phyloP scores from a whole-genome alignment of 768 basidiomycete genomes.

The Gloeophyllum trabeum region DNA sequence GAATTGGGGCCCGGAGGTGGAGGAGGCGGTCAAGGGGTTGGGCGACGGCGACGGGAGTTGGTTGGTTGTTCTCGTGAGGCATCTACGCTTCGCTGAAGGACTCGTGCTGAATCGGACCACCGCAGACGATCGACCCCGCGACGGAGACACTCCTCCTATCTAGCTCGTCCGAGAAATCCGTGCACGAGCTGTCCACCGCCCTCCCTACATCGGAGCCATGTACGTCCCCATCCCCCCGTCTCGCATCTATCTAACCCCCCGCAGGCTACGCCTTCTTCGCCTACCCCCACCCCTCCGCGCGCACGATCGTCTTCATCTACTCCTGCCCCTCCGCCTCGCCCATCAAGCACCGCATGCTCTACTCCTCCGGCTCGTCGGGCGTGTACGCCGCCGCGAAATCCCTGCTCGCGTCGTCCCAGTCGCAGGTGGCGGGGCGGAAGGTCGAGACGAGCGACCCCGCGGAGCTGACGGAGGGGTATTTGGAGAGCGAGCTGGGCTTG shows the following conservation, averaged over 20 bases:
- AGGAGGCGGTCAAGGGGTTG: conserved; percentile 52
- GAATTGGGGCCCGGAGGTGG: conserved; percentile 54
- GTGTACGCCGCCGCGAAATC: conserved; percentile 47
- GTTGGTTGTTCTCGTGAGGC: conserved; percentile 58
- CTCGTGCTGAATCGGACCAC: background rate
- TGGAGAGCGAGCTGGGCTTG: conserved; percentile 47
- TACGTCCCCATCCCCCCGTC: conserved; percentile 12
- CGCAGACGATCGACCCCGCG: conserved; percentile 54
- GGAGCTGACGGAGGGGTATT: conserved; percentile 56
- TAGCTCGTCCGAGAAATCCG: conserved; percentile 25
- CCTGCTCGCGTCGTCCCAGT: conserved; percentile 31
- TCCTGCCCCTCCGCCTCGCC: conserved; percentile 77
- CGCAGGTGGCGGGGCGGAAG: conserved; percentile 39
- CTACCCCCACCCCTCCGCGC: conserved; percentile 39
- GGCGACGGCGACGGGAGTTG: conserved; percentile 32
- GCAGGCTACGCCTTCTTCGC: conserved; percentile 58
- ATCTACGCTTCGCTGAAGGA: background rate
- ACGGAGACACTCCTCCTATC: conserved; percentile 48
- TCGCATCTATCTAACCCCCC: too few relatives aligned
- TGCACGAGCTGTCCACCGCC: conserved; percentile 31
- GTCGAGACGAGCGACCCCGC: conserved; percentile 75
- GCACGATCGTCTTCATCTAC: conserved; percentile 73
- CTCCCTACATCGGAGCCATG: conserved; percentile 53
- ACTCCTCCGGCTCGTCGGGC: conserved; percentile 57
- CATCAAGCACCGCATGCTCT: conserved; percentile 82